Conservation (phyloP, 371 early-diverging fungal species). For the Smittium culicis region DNA sequence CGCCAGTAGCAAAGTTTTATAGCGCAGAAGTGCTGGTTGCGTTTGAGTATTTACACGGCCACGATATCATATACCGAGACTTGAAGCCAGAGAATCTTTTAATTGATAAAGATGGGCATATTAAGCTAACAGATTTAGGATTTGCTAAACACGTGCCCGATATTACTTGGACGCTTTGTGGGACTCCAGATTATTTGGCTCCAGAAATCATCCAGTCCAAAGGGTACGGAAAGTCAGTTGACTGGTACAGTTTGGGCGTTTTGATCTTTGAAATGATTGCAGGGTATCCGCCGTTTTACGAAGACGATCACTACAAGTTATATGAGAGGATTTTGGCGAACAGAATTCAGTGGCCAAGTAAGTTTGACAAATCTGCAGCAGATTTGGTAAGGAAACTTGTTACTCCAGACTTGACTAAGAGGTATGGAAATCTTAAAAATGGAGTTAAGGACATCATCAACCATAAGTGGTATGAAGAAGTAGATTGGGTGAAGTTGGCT, state of each 20-base stretch:
- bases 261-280: conserved; percentile 76
- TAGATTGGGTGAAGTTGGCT: conserved; percentile 53
- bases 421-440: conserved; percentile 62
- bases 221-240: conserved; percentile 82
- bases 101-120: conserved; percentile 56
- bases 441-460: conserved; percentile 63
- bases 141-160: conserved; percentile 63
- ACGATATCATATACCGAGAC: conserved; percentile 78
- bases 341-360: conserved; percentile 26
- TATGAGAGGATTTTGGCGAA: conserved; percentile 82
- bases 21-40: conserved; percentile 81
- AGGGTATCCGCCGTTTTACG: conserved; percentile 88
- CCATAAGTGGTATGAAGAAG: conserved; percentile 75
- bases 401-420: conserved; percentile 69
- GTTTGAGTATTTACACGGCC: conserved; percentile 65
- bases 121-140: conserved; percentile 78
- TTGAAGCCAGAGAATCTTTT: conserved; percentile 72
- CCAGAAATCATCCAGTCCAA: conserved; percentile 69
- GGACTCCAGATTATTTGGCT: conserved; percentile 84
- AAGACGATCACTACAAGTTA: conserved; percentile 77
- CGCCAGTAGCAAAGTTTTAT: conserved; percentile 64
- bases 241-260: conserved; percentile 95
- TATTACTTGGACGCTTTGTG: conserved; percentile 91
- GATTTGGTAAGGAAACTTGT: conserved; percentile 79
- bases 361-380: conserved; percentile 60